phyloP scores from a whole-genome alignment of 352 stramenopile species.

The Thraustochytrium striatum region DNA sequence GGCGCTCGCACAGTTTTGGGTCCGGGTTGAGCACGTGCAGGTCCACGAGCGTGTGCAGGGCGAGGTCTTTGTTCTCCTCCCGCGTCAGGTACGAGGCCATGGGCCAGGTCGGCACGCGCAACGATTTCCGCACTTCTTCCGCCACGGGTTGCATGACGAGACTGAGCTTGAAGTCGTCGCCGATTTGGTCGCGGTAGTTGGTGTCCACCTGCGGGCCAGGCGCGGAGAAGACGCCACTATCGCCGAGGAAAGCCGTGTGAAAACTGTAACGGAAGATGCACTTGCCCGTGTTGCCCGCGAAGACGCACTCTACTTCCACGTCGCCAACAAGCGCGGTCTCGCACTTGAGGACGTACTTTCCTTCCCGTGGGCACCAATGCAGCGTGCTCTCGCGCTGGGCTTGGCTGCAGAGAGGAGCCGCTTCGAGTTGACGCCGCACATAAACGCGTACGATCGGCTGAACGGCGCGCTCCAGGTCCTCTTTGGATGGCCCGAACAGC shows the following conservation, averaged over 20 bases:
- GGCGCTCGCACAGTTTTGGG: conserved; percentile 5
- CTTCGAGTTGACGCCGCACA: no score
- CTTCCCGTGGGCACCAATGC: conserved; percentile 10
- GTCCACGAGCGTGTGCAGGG: neutral
- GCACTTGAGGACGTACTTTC: conserved; percentile 30
- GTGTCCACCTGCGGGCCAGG: neutral
- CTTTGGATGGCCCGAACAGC: conserved; percentile 23
- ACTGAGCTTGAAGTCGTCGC: conserved; percentile 20
- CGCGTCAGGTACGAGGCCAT: neutral
- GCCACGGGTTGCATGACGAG: neutral
- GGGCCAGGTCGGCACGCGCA: no score
- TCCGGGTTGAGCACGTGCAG: conserved; percentile 42
- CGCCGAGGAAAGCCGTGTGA: conserved; percentile 8
- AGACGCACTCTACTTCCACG: conserved; percentile 41
- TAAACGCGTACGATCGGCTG: conserved; percentile 44
- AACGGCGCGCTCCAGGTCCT: neutral
- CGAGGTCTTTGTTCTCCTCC: neutral
- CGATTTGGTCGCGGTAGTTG: neutral
- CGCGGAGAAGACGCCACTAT: conserved; percentile 2
- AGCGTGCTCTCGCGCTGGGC: neutral
- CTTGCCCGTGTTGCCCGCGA: conserved; percentile 39
- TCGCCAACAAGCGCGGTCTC: neutral
- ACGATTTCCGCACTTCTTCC: no score
- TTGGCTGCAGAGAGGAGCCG: no score
- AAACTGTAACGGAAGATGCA: conserved; percentile 25